Conservation (phyloP, 2,329 filamentous ascomycete species). For the Shiraia sp. region DNA sequence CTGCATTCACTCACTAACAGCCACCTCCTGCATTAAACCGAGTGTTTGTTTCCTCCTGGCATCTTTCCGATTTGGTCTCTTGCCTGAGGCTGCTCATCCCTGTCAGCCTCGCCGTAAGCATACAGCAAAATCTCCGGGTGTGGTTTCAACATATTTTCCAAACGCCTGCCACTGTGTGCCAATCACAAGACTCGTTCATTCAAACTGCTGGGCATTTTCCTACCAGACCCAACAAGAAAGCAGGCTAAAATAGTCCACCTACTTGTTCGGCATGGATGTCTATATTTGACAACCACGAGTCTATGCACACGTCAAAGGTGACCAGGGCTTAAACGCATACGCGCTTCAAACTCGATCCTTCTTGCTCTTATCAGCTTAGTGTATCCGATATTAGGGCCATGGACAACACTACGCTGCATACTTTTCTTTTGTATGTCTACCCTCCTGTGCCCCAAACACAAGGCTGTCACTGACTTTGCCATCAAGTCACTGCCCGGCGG, state of each 20-base stretch:
- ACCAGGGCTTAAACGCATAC: constrained; percentile 29
- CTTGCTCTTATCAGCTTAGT: constrained; percentile 34
- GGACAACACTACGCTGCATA: constrained; percentile 64
- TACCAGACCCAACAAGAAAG: constrained; percentile 25
- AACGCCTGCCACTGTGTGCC: constrained; percentile 21
- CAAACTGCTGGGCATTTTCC: constrained; percentile 18
- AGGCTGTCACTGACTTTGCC: constrained; percentile 24
- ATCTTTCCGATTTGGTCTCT: constrained; percentile 21
- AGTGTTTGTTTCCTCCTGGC: constrained; percentile 15
- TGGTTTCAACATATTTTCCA: constrained; percentile 35
- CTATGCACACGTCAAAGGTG: constrained; percentile 19
- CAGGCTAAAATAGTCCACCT: constrained; percentile 29
- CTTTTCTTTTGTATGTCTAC: constrained; percentile 56
- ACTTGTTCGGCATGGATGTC: constrained; percentile 26
- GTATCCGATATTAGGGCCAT: constrained; percentile 32
- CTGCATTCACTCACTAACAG: constrained; percentile 11
- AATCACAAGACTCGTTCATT: constrained; percentile 20
- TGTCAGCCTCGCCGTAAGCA: constrained; percentile 36
- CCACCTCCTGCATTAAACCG: constrained; percentile 27
- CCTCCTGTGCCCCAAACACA: constrained; percentile 18
- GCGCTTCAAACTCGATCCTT: constrained; percentile 28
- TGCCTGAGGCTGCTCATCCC: constrained; percentile 24
- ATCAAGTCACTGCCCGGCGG: constrained; percentile 39
- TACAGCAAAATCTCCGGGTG: constrained; percentile 20
- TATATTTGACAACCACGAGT: constrained; percentile 35